Evolutionary conservation across 1,284 basidiomycete species (phyloP).

Genomic region (Ceratobasidium theobromae): DNA sequence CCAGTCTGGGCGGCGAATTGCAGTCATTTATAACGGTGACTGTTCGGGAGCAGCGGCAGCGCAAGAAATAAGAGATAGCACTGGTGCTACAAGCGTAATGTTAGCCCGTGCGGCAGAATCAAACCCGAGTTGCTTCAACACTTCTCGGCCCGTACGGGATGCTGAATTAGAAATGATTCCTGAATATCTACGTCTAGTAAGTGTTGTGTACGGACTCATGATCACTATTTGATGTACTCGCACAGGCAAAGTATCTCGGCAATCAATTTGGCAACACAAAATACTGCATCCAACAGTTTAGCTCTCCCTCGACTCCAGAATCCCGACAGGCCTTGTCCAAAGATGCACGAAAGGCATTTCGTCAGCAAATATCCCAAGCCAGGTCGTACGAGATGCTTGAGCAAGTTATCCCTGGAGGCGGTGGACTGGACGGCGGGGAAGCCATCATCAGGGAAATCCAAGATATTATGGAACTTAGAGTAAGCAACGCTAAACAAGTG

Average conservation of each 20-base stretch:
- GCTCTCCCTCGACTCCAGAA: constrained; percentile 44
- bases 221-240: constrained; percentile 1
- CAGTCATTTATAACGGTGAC: constrained; percentile 94
- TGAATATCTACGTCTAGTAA: constrained; percentile 71
- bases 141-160: constrained; percentile 61
- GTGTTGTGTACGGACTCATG: constrained; percentile 39
- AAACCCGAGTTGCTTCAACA: constrained; percentile 87
- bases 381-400: constrained; percentile 67
- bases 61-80: constrained; percentile 68
- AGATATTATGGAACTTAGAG: constrained; percentile 1
- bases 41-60: constrained; percentile 80
- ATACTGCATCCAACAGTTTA: constrained; percentile 85
- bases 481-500: background rate
- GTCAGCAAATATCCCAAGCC: constrained; percentile 58
- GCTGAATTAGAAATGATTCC: constrained; percentile 74
- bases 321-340: constrained; percentile 45
- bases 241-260: constrained; percentile 56
- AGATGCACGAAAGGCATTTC: constrained; percentile 58
- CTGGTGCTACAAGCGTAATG: constrained; percentile 75
- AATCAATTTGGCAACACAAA: constrained; percentile 89
- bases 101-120: constrained; percentile 92
- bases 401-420: constrained; percentile 49
- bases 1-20: constrained; percentile 56
- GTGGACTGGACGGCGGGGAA: constrained; percentile 40
- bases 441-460: constrained; percentile 40